Evolutionary conservation across 2,329 filamentous ascomycete genomes (phyloP).

Genomic region (Curvularia sp.): DNA sequence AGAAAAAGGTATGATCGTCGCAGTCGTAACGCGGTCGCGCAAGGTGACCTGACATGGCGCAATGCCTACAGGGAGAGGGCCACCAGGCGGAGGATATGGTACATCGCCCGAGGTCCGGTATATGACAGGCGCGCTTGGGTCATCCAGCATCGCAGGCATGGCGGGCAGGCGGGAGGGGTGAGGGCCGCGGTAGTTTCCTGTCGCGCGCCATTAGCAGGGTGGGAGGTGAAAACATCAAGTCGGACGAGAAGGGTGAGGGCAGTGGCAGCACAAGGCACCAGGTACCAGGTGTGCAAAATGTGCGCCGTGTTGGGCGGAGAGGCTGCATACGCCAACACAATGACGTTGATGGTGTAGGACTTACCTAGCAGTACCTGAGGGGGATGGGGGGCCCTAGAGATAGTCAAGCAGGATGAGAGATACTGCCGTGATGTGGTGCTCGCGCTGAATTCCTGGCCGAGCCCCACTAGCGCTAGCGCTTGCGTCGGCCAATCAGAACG

Average conservation of each 20-base stretch:
- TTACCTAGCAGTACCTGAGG: constrained; percentile 20
- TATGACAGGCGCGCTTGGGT: constrained; percentile 73
- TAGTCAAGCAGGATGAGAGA: constrained; percentile 32
- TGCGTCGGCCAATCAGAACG: constrained; percentile 2
- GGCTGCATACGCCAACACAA: not conserved
- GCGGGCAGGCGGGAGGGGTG: constrained; percentile 32
- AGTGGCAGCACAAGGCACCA: not conserved
- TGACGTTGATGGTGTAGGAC: constrained; percentile 18
- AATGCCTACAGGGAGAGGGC: constrained; percentile 72
- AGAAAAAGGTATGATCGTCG: constrained; percentile 82
- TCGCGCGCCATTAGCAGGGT: constrained; percentile 15
- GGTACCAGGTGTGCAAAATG: not conserved
- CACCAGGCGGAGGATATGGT: constrained; percentile 69
- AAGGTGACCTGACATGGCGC: constrained; percentile 79
- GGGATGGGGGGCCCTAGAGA: constrained; percentile 13
- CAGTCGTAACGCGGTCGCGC: constrained; percentile 81
- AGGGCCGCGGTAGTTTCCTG: constrained; percentile 8
- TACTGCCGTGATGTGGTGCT: constrained; percentile 32
- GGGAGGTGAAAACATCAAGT: constrained; percentile 1
- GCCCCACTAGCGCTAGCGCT: constrained; percentile 6
- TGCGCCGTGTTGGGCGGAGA: constrained; percentile 4
- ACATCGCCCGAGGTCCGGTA: constrained; percentile 71
- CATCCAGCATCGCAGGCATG: constrained; percentile 82
- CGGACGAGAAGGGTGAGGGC: constrained; percentile 6
- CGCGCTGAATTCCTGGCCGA: constrained; percentile 16